A percentile compares a stretch with the other conserved stretches of the same genome.
Conservation (phyloP, 75 land plant species). For the Sequoia sempervirens region DNA sequence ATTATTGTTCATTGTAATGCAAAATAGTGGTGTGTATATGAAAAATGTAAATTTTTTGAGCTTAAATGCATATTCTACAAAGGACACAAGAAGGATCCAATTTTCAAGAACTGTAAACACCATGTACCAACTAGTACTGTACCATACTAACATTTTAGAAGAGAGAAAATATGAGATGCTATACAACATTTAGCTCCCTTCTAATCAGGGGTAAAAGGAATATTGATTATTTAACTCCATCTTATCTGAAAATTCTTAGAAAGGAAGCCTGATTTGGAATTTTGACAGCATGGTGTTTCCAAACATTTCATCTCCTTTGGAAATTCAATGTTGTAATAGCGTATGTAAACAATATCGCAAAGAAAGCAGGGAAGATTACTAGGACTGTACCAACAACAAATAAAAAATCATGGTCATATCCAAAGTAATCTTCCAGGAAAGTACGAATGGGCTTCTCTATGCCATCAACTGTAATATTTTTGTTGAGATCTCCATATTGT, state of each 20-base stretch:
- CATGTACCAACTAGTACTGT: background rate
- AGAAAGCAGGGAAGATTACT: conserved; percentile 38
- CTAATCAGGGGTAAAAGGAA: background rate
- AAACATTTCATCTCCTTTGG: conserved; percentile 47
- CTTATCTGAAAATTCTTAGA: background rate
- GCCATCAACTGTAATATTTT: background rate
- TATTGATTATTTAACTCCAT: background rate
- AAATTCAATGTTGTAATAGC: conserved; percentile 64
- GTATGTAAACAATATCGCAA: conserved; percentile 57
- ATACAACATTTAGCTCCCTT: background rate
- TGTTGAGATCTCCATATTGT: conserved; percentile 3
- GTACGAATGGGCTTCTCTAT: conserved; percentile 13
- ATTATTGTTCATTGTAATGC: background rate
- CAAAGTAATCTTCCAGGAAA: conserved; percentile 43
- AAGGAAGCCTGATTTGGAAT: background rate
- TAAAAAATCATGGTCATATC: conserved; percentile 52
- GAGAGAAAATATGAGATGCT: background rate
- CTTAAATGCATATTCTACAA: background rate
- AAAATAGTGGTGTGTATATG: background rate
- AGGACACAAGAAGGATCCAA: background rate
- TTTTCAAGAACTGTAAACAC: background rate
- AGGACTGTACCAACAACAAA: conserved; percentile 36
- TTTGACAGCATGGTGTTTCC: background rate
- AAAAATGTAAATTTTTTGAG: background rate
- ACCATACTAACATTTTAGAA: background rate